Evolutionary conservation across 176 grass and related monocot species (phyloP).

Genomic region (Avena insularis): DNA sequence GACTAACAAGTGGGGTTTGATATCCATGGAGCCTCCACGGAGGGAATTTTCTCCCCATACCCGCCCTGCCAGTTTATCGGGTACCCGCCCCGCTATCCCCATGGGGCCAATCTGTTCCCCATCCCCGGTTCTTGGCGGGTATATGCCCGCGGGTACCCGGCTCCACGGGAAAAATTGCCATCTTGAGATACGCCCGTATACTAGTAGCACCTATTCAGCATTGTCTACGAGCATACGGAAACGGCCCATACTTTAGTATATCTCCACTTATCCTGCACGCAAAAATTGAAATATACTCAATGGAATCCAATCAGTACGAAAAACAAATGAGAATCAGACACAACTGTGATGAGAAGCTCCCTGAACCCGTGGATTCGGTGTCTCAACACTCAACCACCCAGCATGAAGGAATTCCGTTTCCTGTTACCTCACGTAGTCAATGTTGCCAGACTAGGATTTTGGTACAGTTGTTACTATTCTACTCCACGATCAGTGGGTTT

Average conservation of each 20-base stretch:
- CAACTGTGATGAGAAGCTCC: not conserved
- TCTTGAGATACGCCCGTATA: too few species aligned
- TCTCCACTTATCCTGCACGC: not conserved
- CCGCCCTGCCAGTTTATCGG: too few species aligned
- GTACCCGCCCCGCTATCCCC: too few species aligned
- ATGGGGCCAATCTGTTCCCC: too few species aligned
- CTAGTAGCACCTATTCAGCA: not conserved
- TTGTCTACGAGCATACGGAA: not conserved
- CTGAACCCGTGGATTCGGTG: conserved; percentile 23
- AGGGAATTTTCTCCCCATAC: too few species aligned
- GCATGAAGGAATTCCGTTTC: conserved; percentile 5
- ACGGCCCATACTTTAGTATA: not conserved
- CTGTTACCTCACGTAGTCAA: not conserved
- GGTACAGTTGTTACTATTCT: not conserved
- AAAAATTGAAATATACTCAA: not conserved
- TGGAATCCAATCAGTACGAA: not conserved
- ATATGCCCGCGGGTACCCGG: too few species aligned
- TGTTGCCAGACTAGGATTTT: not conserved
- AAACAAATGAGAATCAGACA: conserved; percentile 15
- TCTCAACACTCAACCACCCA: conserved; percentile 37
- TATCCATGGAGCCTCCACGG: too few species aligned
- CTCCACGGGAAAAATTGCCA: too few species aligned
- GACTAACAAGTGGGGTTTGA: too few species aligned
- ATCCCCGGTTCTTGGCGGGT: too few species aligned
- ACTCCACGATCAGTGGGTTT: not conserved